phyloP scores from a whole-genome alignment of 768 basidiomycete species.

The Leccinum sublutescens region DNA sequence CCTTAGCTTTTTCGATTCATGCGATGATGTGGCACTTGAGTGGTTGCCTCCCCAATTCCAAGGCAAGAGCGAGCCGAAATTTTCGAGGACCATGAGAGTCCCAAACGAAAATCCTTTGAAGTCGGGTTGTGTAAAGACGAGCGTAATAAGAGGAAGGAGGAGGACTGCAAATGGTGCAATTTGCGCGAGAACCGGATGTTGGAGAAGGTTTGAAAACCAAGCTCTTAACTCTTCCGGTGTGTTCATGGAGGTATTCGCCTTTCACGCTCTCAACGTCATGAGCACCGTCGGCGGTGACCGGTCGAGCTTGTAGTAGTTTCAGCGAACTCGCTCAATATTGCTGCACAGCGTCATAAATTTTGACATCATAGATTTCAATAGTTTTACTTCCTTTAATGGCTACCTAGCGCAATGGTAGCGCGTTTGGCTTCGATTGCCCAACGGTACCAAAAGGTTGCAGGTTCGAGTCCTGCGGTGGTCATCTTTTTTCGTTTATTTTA shows the following conservation, averaged over 20 bases:
- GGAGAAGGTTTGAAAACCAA: slow-evolving; percentile 39
- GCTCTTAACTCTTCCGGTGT: slow-evolving; percentile 38
- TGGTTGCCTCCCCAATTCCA: slow-evolving; percentile 58
- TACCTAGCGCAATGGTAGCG: slow-evolving; percentile 94
- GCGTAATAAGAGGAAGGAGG: slow-evolving; percentile 37
- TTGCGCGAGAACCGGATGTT: slow-evolving; percentile 50
- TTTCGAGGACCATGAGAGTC: slow-evolving; percentile 56
- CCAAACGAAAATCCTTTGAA: slow-evolving; percentile 30
- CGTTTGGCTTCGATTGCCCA: slow-evolving; percentile 87
- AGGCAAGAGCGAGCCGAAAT: slow-evolving; percentile 50
- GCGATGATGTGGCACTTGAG: slow-evolving; percentile 22
- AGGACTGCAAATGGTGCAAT: slow-evolving; percentile 52
- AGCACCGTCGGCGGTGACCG: slow-evolving; percentile 15
- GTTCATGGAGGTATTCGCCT: slow-evolving; percentile 40
- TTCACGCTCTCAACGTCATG: slow-evolving; percentile 33
- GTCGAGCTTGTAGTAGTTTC: slow-evolving; percentile 16
- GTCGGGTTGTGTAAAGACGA: slow-evolving; percentile 29
- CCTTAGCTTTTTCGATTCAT: slow-evolving; percentile 44
- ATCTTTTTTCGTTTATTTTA: slow-evolving; percentile 29
- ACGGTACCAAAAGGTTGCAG: slow-evolving; percentile 91
- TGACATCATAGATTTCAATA: neutral
- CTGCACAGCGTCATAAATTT: neutral
- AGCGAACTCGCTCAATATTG: slow-evolving; percentile 21
- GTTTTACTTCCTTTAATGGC: slow-evolving; percentile 33
- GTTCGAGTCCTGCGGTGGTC: slow-evolving; percentile 96